Evolutionary conservation across 1,284 basidiomycete genomes (phyloP), one percentile per base, ranked within the genome.

Genomic region (Ceratobasidium sp.): DNA sequence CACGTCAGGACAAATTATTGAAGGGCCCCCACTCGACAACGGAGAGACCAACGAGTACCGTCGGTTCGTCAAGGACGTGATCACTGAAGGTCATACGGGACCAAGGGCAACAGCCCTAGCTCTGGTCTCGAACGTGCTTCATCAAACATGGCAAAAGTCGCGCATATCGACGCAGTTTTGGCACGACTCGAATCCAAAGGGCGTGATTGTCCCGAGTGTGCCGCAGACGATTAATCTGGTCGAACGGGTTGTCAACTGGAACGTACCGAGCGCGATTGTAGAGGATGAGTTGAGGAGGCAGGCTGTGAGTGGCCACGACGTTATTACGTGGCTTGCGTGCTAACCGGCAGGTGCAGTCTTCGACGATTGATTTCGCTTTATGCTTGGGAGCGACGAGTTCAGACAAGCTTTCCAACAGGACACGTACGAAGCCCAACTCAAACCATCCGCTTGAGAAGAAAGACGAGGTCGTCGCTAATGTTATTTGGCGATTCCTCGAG

Each of bases 401-500:
- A 60, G 93, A 96, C 76, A 92, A 92, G 80, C 87, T 92, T 53
- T 95, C 95, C 0, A 84, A 86, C 60, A 90, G 94, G 65, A 97
- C 96, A 4, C 82, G 84, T 54, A 82, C 82, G 37, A 82, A 77
- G 79, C 80, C 90, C 90, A 85, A 86, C 87, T 76, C 90, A 89
- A 84, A 82, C 83, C 71, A 86, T 80, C 71, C 80, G 84, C 87
- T 99, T 45, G 97, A 99, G 79, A 98, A 98, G 86, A 99, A 99
- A 86, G 97, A 99, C 82, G 98, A 99, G 84, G 89, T 98, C 0
- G 97, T 99, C 1, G 97, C 97, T 8, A 99, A 99, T 83, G 95
- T 97, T 39, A 94, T 99, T 79, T 99, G 97, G 97, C 90, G 97
- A 61, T 98, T 99, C 89, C 89, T 99, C 76, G 97, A 99, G 84